Evolutionary conservation across 2,329 filamentous ascomycete genomes (phyloP).

Genomic region (Fusarium illudens): DNA sequence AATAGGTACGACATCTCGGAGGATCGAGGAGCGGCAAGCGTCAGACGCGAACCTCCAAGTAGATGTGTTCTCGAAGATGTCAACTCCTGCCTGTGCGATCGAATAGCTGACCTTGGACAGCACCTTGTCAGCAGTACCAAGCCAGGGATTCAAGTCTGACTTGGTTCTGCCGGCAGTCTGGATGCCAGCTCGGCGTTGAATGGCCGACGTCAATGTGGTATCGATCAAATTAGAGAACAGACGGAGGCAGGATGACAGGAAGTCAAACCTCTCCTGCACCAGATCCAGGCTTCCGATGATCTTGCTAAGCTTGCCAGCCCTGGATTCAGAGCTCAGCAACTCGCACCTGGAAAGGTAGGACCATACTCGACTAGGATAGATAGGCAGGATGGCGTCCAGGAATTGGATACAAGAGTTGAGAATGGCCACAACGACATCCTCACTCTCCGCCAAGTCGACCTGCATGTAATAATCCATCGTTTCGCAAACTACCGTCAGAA

Average conservation of each 20-base stretch:
- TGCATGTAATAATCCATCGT: conserved; percentile 79
- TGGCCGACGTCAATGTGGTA: conserved; percentile 74
- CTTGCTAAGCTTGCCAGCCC: conserved; percentile 77
- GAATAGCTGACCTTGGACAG: conserved; percentile 75
- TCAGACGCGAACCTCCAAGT: conserved; percentile 83
- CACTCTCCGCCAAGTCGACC: conserved; percentile 63
- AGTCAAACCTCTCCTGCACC: conserved; percentile 76
- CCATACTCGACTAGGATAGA: conserved; percentile 87
- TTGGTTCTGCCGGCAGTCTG: conserved; percentile 59
- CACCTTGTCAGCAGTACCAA: conserved; percentile 80
- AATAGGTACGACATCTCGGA: conserved; percentile 71
- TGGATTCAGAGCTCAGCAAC: conserved; percentile 79
- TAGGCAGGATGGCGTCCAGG: conserved; percentile 74
- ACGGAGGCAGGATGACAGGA: conserved; percentile 76
- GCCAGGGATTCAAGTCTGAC: conserved; percentile 63
- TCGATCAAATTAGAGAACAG: conserved; percentile 80
- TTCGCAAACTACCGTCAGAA: conserved; percentile 82
- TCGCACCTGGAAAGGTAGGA: conserved; percentile 85
- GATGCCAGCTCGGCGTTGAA: conserved; percentile 68
- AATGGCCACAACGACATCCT: conserved; percentile 72
- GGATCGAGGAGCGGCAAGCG: conserved; percentile 73
- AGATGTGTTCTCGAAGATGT: conserved; percentile 84
- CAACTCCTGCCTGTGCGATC: conserved; percentile 78
- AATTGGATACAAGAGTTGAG: conserved; percentile 80
- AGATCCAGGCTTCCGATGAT: conserved; percentile 87